These are phyloP conservation scores for Emergomyces orientalis DNA, from an alignment of 2,329 filamentous ascomycete genomes.

Conservation along the genomic window DNA sequence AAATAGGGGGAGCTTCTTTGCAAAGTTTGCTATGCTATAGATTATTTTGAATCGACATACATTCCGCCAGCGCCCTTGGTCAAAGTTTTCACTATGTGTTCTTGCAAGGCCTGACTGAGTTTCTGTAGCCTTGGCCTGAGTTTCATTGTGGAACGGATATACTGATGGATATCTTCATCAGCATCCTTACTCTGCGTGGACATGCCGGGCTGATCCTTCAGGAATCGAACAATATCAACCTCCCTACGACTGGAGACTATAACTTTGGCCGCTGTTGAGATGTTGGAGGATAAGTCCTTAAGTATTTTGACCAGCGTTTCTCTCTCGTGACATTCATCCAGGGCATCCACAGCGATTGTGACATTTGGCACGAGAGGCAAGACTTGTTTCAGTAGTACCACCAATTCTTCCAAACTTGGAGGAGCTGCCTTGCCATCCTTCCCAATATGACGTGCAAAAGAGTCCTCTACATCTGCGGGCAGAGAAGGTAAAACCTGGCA, in stretches of 20 bases:
- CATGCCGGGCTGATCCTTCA: slow-evolving; percentile 1
- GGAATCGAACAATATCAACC: slow-evolving; percentile 4
- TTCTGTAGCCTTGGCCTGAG: background rate
- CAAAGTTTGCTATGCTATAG: background rate
- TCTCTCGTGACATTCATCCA: slow-evolving; percentile 6
- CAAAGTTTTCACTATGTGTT: slow-evolving; percentile 5
- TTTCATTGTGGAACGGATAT: slow-evolving; percentile 1
- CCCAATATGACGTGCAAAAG: slow-evolving; percentile 3
- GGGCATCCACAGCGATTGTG: slow-evolving; percentile 2
- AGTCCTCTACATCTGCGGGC: background rate
- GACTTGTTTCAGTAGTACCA: background rate
- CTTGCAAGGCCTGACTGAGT: background rate
- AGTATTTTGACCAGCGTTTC: background rate
- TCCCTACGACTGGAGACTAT: slow-evolving; percentile 5
- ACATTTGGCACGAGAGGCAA: background rate
- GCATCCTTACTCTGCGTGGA: slow-evolving; percentile 7
- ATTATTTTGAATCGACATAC: background rate
- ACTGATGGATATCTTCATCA: slow-evolving; percentile 4
- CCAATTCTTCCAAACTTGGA: slow-evolving; percentile 3
- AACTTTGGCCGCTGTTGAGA: background rate
- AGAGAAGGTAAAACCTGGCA: background rate
- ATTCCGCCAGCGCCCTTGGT: slow-evolving; percentile 7
- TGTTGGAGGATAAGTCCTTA: background rate
- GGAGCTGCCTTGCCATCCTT: slow-evolving; percentile 4
- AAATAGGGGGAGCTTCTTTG: background rate